These are phyloP conservation scores for Podochytrium sp. DNA, from an alignment of 192 early-diverging fungal species.

Conservation along the genomic window DNA sequence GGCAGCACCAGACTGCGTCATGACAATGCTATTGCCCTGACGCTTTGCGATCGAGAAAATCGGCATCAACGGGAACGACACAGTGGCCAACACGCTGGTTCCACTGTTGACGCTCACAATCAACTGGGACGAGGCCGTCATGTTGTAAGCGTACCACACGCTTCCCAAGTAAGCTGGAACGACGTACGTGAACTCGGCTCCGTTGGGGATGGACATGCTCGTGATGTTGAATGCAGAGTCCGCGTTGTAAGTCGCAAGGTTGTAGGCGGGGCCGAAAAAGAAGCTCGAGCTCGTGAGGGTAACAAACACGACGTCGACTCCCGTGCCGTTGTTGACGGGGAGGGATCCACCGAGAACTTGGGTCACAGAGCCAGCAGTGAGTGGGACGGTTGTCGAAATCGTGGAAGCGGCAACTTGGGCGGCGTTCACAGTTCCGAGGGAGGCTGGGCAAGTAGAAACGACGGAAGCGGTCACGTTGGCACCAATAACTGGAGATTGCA, in stretches of 20 bases:
- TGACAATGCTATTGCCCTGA: not conserved
- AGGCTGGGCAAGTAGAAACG: not conserved
- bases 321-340: not conserved
- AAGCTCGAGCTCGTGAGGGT: not conserved
- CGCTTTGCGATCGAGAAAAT: not conserved
- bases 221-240: not conserved
- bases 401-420: not conserved
- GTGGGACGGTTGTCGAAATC: not conserved
- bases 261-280: not conserved
- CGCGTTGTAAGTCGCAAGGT: not conserved
- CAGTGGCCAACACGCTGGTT: not conserved
- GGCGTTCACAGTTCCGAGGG: not conserved
- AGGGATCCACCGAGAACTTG: not conserved
- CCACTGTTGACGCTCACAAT: not conserved
- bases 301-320: not conserved
- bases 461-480: not conserved
- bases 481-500: not conserved
- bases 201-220: not conserved
- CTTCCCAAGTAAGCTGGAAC: not conserved
- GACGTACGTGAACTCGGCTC: not conserved
- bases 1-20: not conserved
- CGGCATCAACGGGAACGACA: not conserved
- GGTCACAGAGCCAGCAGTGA: not conserved
- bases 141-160: not conserved
- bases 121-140: not conserved